Percentiles rank a stretch among this genome's conserved stretches.
phyloP scores from a whole-genome alignment of 495 filamentous ascomycete genomes.

The Xylaria longipes region DNA sequence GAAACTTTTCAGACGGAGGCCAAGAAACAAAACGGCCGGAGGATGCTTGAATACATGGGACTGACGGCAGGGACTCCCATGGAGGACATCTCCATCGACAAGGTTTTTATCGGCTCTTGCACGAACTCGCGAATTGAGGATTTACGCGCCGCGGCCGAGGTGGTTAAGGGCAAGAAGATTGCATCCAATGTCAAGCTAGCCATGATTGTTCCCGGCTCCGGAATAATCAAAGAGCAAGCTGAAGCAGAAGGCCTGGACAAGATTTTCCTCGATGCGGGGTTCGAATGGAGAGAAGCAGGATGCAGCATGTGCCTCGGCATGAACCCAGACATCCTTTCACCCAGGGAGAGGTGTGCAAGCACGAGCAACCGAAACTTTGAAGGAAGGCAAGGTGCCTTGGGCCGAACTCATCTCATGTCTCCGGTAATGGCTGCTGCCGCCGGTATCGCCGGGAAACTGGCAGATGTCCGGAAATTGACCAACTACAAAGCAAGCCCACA shows the following conservation, averaged over 20 bases:
- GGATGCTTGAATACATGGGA: conserved; percentile 96
- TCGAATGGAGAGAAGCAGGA: conserved; percentile 97
- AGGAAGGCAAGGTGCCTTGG: conserved; percentile 91
- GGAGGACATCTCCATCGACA: conserved; percentile 89
- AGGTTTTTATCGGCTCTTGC: conserved; percentile 98
- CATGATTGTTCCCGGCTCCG: conserved; percentile 95
- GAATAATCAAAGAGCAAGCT: conserved; percentile 91
- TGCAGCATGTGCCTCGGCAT: conserved; percentile 99
- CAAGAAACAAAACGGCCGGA: conserved; percentile 77
- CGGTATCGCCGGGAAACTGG: conserved; percentile 86
- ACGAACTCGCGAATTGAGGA: conserved; percentile 98
- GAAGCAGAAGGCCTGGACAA: conserved; percentile 91
- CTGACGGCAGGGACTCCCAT: conserved; percentile 83
- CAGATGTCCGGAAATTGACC: conserved; percentile 85
- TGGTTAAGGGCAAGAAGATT: conserved; percentile 85
- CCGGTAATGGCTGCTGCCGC: conserved; percentile 95
- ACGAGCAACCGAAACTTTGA: conserved; percentile 99
- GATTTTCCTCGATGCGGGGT: conserved; percentile 89
- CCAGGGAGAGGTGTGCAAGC: conserved; percentile 89
- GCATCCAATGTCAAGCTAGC: conserved; percentile 88
- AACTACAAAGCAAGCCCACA: conserved; percentile 63
- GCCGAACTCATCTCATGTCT: conserved; percentile 95
- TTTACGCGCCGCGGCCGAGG: conserved; percentile 82
- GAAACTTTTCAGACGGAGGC: conserved; percentile 79
- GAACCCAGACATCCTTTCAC: conserved; percentile 98